A percentile compares a stretch with the other conserved stretches of the same genome.
phyloP scores from a whole-genome alignment of 352 stramenopile species.

The Phytopythium litorale region DNA sequence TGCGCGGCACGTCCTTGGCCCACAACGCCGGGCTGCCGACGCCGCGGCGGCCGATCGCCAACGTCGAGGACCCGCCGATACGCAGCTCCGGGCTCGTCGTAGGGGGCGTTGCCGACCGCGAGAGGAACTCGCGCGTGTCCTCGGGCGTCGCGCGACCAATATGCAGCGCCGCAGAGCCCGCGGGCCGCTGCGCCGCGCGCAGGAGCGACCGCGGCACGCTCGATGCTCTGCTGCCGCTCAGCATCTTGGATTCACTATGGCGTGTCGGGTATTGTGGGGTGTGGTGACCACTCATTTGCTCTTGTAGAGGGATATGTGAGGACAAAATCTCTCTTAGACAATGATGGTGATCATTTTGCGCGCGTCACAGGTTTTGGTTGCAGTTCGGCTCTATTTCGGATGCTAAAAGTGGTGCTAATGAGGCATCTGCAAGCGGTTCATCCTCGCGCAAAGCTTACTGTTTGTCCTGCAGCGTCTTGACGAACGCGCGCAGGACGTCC shows the following conservation, averaged over 20 bases:
- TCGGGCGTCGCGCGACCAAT: conserved; percentile 37
- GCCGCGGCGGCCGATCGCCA: conserved; percentile 27
- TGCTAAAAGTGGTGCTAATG: not conserved
- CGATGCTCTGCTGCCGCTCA: not conserved
- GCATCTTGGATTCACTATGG: not conserved
- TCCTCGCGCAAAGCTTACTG: not conserved
- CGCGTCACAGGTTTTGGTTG: not conserved
- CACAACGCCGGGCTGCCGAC: conserved; percentile 63
- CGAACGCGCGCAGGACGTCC: conserved; percentile 51
- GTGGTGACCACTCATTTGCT: not conserved
- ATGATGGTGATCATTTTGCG: not conserved
- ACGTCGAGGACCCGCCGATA: conserved; percentile 20
- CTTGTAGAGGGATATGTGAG: not conserved
- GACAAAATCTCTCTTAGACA: not conserved
- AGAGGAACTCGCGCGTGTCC: conserved; percentile 42
- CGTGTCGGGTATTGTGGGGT: not conserved
- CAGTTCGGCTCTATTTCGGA: not conserved
- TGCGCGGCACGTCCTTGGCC: conserved; percentile 66
- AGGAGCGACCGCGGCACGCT: not conserved
- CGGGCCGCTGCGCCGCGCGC: not conserved
- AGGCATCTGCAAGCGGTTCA: not conserved
- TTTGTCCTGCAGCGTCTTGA: conserved; percentile 7
- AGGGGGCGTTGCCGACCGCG: conserved; percentile 15
- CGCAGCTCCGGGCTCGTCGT: conserved; percentile 23
- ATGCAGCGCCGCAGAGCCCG: conserved; percentile 33